Evolutionary conservation across 2,329 filamentous ascomycete genomes (phyloP).

Genomic region (Phoma sp.): DNA sequence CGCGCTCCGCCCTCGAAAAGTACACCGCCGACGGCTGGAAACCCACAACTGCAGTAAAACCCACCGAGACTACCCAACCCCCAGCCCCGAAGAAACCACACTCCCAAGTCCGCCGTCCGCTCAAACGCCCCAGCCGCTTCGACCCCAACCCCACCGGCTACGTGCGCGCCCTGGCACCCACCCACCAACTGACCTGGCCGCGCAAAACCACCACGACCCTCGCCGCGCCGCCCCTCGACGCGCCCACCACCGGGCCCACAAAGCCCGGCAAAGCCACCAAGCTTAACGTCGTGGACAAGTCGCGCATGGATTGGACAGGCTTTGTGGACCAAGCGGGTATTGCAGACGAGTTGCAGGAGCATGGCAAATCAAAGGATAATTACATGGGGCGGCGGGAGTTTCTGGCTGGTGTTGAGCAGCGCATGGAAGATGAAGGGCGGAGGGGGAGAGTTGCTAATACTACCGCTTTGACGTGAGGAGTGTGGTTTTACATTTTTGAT

Average conservation of each 20-base stretch:
- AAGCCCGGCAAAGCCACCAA: conserved; percentile 58
- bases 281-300: conserved; percentile 71
- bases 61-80: not conserved
- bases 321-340: conserved; percentile 68
- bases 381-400: conserved; percentile 69
- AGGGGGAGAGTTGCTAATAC: conserved; percentile 50
- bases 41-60: conserved; percentile 16
- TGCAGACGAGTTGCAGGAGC: conserved; percentile 65
- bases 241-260: conserved; percentile 20
- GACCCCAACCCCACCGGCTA: conserved; percentile 58
- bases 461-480: not conserved
- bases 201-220: conserved; percentile 25
- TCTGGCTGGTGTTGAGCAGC: conserved; percentile 63
- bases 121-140: conserved; percentile 56
- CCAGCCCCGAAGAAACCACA: conserved; percentile 4
- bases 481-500: not conserved
- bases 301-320: conserved; percentile 68
- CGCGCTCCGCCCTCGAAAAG: conserved; percentile 44
- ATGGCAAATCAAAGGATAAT: conserved; percentile 67
- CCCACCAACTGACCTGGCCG: conserved; percentile 52
- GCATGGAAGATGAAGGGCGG: conserved; percentile 62
- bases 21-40: conserved; percentile 43
- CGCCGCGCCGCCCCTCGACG: conserved; percentile 22
- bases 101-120: conserved; percentile 28
- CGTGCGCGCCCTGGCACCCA: conserved; percentile 54